phyloP scores from a whole-genome alignment of 2,329 filamentous ascomycete genomes.

The Chaetomium strumarium region DNA sequence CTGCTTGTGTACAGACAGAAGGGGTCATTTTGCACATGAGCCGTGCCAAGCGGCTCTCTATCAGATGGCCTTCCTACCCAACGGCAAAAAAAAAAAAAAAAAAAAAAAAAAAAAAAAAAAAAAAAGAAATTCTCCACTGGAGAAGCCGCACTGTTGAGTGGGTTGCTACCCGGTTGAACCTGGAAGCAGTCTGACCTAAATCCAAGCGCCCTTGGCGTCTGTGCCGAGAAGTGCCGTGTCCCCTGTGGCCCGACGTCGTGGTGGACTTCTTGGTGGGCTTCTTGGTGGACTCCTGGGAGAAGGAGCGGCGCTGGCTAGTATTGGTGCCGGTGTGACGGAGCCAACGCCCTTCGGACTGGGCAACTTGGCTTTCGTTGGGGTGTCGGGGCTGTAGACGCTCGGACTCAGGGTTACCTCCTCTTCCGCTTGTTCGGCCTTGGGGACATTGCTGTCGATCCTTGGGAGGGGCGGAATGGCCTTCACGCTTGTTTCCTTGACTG shows the following conservation, averaged over 20 bases:
- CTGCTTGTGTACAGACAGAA: background rate
- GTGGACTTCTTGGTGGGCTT: conserved; percentile 15
- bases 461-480: conserved; percentile 37
- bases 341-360: conserved; percentile 41
- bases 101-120: no score
- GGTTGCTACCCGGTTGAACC: background rate
- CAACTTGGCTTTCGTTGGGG: conserved; percentile 33
- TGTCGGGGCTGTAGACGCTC: conserved; percentile 45
- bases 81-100: no score
- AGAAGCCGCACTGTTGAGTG: conserved; percentile 8
- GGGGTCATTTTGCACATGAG: background rate
- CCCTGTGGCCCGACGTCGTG: conserved; percentile 13
- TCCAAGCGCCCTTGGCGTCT: conserved; percentile 28
- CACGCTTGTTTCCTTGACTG: conserved; percentile 31
- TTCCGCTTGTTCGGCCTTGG: conserved; percentile 20
- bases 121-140: conserved; percentile 19
- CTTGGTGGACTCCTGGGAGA: conserved; percentile 17
- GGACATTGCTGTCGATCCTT: conserved; percentile 17
- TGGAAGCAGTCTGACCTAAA: conserved; percentile 18
- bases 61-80: conserved; percentile 1
- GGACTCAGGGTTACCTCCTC: conserved; percentile 42
- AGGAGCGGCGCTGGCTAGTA: conserved; percentile 11
- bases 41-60: conserved; percentile 8
- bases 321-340: conserved; percentile 31
- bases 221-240: conserved; percentile 15